phyloP scores from a whole-genome alignment of 2,329 filamentous ascomycete species.

The Xylariaceae sp. region DNA sequence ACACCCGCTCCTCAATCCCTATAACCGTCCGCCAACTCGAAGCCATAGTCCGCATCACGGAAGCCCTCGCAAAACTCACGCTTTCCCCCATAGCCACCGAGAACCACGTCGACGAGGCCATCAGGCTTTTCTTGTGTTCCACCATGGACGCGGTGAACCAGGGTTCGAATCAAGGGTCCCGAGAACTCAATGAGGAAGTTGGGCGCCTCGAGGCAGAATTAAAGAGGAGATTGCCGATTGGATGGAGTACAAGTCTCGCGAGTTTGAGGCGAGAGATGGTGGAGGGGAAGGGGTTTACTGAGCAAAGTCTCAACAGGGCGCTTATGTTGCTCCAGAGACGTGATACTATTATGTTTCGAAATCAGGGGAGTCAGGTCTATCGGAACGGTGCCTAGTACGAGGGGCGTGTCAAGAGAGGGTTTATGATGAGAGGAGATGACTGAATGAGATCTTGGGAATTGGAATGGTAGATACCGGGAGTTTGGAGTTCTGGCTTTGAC shows the following conservation, averaged over 20 bases:
- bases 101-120: slow-evolving; percentile 92
- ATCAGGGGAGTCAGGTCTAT: slow-evolving; percentile 69
- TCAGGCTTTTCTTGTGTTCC: slow-evolving; percentile 89
- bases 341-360: slow-evolving; percentile 79
- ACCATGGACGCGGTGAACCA: slow-evolving; percentile 98
- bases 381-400: slow-evolving; percentile 59
- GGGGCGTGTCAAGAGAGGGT: not conserved
- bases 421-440: not conserved
- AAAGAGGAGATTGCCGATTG: slow-evolving; percentile 81
- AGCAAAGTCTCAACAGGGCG: slow-evolving; percentile 79
- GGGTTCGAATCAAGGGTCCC: slow-evolving; percentile 75
- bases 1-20: slow-evolving; percentile 86
- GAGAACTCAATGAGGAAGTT: slow-evolving; percentile 88
- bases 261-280: slow-evolving; percentile 88
- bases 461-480: slow-evolving; percentile 1
- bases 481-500: slow-evolving; percentile 17
- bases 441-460: not conserved
- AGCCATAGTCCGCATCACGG: slow-evolving; percentile 94
- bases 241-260: slow-evolving; percentile 88
- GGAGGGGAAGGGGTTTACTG: slow-evolving; percentile 83
- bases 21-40: slow-evolving; percentile 97
- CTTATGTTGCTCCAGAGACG: slow-evolving; percentile 81
- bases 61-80: slow-evolving; percentile 87
- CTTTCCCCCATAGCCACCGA: slow-evolving; percentile 85
- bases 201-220: slow-evolving; percentile 84